Evolutionary conservation across 2,329 filamentous ascomycete genomes (phyloP).

Genomic region (Xylariales sp.): DNA sequence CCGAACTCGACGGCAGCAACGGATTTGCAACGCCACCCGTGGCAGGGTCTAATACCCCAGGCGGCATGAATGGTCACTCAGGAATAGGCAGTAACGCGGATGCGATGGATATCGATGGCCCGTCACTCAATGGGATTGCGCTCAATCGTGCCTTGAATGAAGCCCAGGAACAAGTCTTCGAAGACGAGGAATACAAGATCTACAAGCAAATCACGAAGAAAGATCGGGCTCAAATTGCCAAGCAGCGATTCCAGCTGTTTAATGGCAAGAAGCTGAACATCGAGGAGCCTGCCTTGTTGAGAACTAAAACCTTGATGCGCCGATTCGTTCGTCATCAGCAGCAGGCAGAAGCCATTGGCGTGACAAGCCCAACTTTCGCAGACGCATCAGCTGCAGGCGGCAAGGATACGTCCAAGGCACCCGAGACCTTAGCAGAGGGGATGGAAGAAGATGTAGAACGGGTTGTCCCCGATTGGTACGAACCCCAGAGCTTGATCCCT

Average conservation of each 20-base stretch:
- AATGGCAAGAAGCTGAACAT: slow-evolving; percentile 77
- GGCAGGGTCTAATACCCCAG: slow-evolving; percentile 71
- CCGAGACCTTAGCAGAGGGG: slow-evolving; percentile 87
- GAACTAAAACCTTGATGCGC: slow-evolving; percentile 85
- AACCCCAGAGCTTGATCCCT: slow-evolving; percentile 78
- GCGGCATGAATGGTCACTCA: slow-evolving; percentile 62
- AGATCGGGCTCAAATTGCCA: slow-evolving; percentile 80
- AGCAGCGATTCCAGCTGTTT: slow-evolving; percentile 83
- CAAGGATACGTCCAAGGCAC: slow-evolving; percentile 43
- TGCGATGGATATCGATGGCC: slow-evolving; percentile 81
- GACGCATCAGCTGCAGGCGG: slow-evolving; percentile 44
- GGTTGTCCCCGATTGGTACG: slow-evolving; percentile 91
- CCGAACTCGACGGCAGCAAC: slow-evolving; percentile 80
- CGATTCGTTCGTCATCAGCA: slow-evolving; percentile 78
- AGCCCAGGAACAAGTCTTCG: slow-evolving; percentile 69
- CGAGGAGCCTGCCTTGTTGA: slow-evolving; percentile 82
- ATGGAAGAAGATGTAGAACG: slow-evolving; percentile 85
- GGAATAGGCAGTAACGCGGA: slow-evolving; percentile 72
- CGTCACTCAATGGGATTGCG: slow-evolving; percentile 62
- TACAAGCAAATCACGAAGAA: slow-evolving; percentile 99
- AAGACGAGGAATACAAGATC: slow-evolving; percentile 93
- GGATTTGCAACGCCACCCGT: slow-evolving; percentile 80
- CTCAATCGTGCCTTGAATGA: slow-evolving; percentile 61
- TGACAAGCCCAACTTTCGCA: slow-evolving; percentile 28
- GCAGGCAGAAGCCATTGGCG: slow-evolving; percentile 52